Percentiles rank a stretch among this genome's conserved stretches.
Conservation (phyloP, 306 rosid genomes). For the Rosa multiflora region DNA sequence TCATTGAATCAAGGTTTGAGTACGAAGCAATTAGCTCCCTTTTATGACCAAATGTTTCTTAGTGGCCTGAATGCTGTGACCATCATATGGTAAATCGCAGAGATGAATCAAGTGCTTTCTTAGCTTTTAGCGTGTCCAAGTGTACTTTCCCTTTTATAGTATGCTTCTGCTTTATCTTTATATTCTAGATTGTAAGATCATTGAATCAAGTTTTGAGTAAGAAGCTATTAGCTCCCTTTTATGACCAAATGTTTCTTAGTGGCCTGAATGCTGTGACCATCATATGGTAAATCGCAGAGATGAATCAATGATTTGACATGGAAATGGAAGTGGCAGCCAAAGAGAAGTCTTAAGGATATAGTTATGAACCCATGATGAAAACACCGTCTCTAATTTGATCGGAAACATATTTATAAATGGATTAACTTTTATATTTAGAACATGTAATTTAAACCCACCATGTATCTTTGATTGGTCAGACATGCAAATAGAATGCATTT, state of each 20-base stretch:
- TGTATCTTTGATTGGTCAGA: not conserved
- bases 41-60: not conserved
- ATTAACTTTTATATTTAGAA: too few species aligned
- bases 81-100: not conserved
- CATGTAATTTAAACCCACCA: not conserved
- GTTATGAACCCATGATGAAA: not conserved
- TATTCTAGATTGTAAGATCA: not conserved
- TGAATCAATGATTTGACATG: not conserved
- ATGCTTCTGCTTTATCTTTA: not conserved
- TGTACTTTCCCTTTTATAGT: not conserved
- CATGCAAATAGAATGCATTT: not conserved
- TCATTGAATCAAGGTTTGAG: not conserved
- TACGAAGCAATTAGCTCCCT: not conserved
- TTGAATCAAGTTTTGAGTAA: not conserved
- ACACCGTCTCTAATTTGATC: not conserved
- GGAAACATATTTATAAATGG: not conserved
- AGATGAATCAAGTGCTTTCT: not conserved
- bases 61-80: not conserved
- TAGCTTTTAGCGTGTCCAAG: too few species aligned
- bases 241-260: not conserved
- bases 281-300: not conserved
- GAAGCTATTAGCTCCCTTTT: not conserved
- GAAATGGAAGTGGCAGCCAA: not conserved
- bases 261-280: not conserved
- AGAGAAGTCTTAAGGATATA: not conserved